Percentiles rank a stretch among this genome's conserved stretches.
These are phyloP conservation scores for Trifolium pratense DNA, from an alignment of 306 rosid genomes.

Conservation along the genomic window DNA sequence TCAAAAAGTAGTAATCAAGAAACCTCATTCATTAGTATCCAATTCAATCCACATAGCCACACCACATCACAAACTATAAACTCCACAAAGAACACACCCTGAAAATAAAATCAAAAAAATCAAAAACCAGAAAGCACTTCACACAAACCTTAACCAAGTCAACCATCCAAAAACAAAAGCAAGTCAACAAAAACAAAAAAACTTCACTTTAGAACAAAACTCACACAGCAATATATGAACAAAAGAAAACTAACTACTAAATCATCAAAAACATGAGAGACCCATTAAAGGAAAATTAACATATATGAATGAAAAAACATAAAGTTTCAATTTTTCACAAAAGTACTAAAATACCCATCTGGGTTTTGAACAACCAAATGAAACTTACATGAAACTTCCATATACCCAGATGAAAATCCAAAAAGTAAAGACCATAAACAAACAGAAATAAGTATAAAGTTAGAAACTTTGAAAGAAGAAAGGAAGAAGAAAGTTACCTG, in stretches of 20 bases:
- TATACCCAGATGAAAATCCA: not conserved
- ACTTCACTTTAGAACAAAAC: constrained; percentile 14
- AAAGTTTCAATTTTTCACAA: constrained; percentile 3
- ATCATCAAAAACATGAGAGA: constrained; percentile 35
- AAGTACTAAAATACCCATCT: constrained; percentile 39
- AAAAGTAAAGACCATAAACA: not conserved
- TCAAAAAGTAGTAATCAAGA: constrained; percentile 30
- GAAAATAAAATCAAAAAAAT: constrained; percentile 24
- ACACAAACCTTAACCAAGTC: constrained; percentile 40
- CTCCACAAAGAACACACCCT: constrained; percentile 40
- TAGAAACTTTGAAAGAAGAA: not conserved
- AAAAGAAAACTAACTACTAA: not conserved
- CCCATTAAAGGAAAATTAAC: not conserved
- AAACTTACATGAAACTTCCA: constrained; percentile 24
- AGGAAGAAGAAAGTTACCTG: constrained; percentile 19
- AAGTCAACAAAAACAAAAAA: not conserved
- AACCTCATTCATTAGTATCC: constrained; percentile 39
- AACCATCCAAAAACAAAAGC: constrained; percentile 21
- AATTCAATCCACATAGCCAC: constrained; percentile 24
- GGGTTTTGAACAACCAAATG: constrained; percentile 21
- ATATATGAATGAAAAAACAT: constrained; percentile 22
- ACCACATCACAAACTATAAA: not conserved
- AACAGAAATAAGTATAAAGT: not conserved
- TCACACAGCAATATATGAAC: not conserved
- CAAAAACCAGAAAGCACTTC: constrained; percentile 33